Percentiles rank a stretch among this genome's conserved stretches.
Conservation (phyloP, 371 early-diverging fungal species). For the Mucor plumbeus region DNA sequence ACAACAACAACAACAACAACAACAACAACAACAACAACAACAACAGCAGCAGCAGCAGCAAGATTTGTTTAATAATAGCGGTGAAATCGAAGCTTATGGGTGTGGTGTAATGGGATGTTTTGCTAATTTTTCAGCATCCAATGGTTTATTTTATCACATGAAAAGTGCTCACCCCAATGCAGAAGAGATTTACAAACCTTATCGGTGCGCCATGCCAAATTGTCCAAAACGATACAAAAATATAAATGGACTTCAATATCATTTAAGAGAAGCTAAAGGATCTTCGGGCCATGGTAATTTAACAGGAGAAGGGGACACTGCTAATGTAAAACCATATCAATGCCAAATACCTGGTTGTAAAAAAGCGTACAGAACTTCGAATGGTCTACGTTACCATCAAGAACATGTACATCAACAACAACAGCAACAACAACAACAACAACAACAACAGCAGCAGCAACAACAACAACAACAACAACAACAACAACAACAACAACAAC, state of each 20-base stretch:
- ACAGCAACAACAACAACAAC: slow-evolving; percentile 9
- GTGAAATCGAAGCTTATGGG: slow-evolving; percentile 65
- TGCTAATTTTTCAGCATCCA: slow-evolving; percentile 62
- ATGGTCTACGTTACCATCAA: slow-evolving; percentile 52
- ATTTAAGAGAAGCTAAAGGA: slow-evolving; percentile 80
- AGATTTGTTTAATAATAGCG: slow-evolving; percentile 12
- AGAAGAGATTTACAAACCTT: slow-evolving; percentile 60
- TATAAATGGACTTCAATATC: slow-evolving; percentile 95
- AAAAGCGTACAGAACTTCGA: slow-evolving; percentile 50
- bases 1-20: not conserved
- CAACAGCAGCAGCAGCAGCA: slow-evolving; percentile 6
- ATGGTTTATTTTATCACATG: slow-evolving; percentile 71
- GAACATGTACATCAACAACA: slow-evolving; percentile 37
- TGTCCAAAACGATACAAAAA: slow-evolving; percentile 95
- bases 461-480: not conserved
- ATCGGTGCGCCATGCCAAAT: slow-evolving; percentile 80
- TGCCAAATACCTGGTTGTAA: slow-evolving; percentile 52
- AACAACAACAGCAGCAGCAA: slow-evolving; percentile 1
- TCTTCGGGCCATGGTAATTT: slow-evolving; percentile 53
- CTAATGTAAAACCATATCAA: slow-evolving; percentile 38
- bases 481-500: slow-evolving; percentile 3
- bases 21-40: not conserved
- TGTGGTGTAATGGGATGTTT: slow-evolving; percentile 68
- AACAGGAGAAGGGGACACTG: slow-evolving; percentile 12
- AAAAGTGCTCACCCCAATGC: slow-evolving; percentile 63